phyloP scores from a whole-genome alignment of 2,329 filamentous ascomycete species.

The Gnomoniopsis smithogilvyi region DNA sequence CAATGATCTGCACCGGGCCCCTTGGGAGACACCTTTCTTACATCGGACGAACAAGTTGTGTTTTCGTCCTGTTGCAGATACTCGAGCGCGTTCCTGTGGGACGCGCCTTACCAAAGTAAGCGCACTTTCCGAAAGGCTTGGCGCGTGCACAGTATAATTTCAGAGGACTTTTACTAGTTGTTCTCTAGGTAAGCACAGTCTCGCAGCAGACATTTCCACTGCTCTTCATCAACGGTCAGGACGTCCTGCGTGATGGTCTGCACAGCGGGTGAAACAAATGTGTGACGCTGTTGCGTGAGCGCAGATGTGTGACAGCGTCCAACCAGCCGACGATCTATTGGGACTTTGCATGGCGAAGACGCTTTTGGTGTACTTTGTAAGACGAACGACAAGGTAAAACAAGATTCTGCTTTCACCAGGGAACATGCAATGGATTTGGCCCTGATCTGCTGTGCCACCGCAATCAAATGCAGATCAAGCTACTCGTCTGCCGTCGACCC shows the following conservation, averaged over 20 bases:
- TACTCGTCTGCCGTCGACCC: not conserved
- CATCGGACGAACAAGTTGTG: constrained; percentile 7
- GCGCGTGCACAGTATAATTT: not conserved
- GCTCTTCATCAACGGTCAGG: not conserved
- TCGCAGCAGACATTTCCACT: not conserved
- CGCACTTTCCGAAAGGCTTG: not conserved
- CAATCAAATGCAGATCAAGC: not conserved
- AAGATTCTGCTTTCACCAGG: not conserved
- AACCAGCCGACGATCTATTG: not conserved
- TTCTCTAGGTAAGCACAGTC: too few species aligned
- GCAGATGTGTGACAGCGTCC: not conserved
- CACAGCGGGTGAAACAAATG: not conserved
- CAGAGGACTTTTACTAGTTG: too few species aligned
- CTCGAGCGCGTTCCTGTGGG: not conserved
- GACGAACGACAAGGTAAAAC: not conserved
- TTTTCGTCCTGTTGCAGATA: not conserved
- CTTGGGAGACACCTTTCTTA: not conserved
- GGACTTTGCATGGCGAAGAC: not conserved
- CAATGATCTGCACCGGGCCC: not conserved
- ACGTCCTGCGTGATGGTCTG: not conserved
- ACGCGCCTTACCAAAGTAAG: not conserved
- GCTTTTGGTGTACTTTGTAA: not conserved
- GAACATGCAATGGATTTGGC: not conserved
- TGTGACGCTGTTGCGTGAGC: constrained; percentile 7
- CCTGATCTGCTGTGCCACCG: not conserved